phyloP scores from a whole-genome alignment of 2,329 filamentous ascomycete genomes.

The Trichoderma sp. region DNA sequence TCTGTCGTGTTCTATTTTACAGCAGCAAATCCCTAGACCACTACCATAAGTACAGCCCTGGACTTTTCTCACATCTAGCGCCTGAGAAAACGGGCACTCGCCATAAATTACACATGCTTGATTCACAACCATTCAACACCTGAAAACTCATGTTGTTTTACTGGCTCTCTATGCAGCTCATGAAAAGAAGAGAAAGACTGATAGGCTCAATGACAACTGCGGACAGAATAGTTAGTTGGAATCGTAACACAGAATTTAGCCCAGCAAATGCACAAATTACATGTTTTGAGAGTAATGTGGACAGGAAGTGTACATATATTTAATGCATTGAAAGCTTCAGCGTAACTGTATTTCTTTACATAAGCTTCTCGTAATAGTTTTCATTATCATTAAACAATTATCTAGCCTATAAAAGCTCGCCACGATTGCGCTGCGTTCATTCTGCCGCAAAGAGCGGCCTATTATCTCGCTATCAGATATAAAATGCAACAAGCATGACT shows the following conservation, averaged over 20 bases:
- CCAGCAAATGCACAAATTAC: not conserved
- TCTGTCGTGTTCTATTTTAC: not conserved
- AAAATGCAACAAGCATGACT: slow-evolving; percentile 16
- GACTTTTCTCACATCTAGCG: no score
- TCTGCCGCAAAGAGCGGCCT: not conserved
- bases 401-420: not conserved
- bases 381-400: slow-evolving; percentile 21
- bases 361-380: not conserved
- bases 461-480: slow-evolving; percentile 4
- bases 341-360: not conserved
- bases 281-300: not conserved
- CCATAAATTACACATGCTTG: not conserved
- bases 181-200: not conserved
- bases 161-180: not conserved
- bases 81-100: not conserved
- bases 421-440: not conserved
- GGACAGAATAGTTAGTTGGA: not conserved
- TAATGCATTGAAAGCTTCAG: not conserved
- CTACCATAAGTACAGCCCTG: no score
- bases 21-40: not conserved
- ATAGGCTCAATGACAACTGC: not conserved
- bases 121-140: not conserved
- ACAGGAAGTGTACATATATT: not conserved
- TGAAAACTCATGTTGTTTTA: not conserved
- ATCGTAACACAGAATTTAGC: not conserved